Conservation (phyloP, 1,284 basidiomycete genomes). For the Apiotrichum mycotoxinovorans region DNA sequence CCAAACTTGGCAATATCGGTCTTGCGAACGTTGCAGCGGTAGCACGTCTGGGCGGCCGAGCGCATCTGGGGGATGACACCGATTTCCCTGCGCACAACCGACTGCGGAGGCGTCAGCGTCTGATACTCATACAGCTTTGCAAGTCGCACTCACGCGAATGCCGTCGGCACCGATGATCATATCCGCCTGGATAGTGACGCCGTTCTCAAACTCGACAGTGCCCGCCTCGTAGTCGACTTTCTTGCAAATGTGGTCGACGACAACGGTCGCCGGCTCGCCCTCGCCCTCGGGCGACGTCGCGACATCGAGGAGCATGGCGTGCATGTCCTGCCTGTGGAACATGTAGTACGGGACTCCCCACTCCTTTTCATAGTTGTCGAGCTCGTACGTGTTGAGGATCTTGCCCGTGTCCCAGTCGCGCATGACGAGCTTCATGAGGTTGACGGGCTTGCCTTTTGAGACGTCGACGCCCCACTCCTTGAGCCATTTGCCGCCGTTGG, state of each 20-base stretch:
- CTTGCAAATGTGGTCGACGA: slow-evolving; percentile 42
- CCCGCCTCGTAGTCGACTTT: slow-evolving; percentile 37
- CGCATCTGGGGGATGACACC: slow-evolving; percentile 37
- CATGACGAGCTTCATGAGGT: slow-evolving; percentile 38
- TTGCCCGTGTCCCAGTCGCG: slow-evolving; percentile 41
- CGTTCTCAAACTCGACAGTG: slow-evolving; percentile 44
- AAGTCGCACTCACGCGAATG: slow-evolving; percentile 35
- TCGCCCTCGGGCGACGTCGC: slow-evolving; percentile 35
- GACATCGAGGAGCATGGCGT: slow-evolving; percentile 38
- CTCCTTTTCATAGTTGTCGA: slow-evolving; percentile 35
- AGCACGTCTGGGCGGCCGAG: slow-evolving; percentile 48
- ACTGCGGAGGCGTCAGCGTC: slow-evolving; percentile 11
- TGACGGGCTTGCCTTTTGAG: slow-evolving; percentile 29
- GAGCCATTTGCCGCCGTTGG: slow-evolving; percentile 37
- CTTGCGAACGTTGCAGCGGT: slow-evolving; percentile 47
- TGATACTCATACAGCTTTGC: no score
- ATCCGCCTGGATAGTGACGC: slow-evolving; percentile 37
- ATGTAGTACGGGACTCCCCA: slow-evolving; percentile 43
- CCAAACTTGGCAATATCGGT: slow-evolving; percentile 41
- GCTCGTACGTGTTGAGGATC: slow-evolving; percentile 34
- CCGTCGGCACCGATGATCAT: slow-evolving; percentile 49
- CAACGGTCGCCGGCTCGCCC: slow-evolving; percentile 32
- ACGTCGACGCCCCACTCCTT: slow-evolving; percentile 39
- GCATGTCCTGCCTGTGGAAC: slow-evolving; percentile 49
- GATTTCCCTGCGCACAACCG: slow-evolving; percentile 33